A percentile compares a stretch with the other conserved stretches of the same genome.
phyloP scores from a whole-genome alignment of 176 grass and related monocot species.

The Avena insularis region DNA sequence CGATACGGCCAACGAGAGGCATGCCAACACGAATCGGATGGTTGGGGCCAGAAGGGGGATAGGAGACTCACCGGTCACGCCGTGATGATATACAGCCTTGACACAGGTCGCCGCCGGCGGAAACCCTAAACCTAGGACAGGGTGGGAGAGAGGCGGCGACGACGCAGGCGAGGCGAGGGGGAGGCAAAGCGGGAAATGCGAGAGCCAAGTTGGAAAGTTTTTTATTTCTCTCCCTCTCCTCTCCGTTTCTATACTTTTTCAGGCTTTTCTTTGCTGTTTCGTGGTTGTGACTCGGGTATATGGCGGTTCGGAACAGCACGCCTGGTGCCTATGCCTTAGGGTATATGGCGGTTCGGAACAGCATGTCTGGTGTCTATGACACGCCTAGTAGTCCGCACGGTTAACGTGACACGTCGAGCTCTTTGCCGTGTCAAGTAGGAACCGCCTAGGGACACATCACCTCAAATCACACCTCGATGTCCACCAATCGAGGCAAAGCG shows the following conservation, averaged over 20 bases:
- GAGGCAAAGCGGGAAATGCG: constrained; percentile 22
- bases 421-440: not conserved
- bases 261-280: not conserved
- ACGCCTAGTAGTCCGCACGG: not conserved
- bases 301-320: constrained; percentile 7
- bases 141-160: constrained; percentile 10
- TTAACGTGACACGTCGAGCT: not conserved
- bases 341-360: not conserved
- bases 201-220: constrained; percentile 16
- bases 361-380: not conserved
- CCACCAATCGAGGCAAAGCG: not conserved
- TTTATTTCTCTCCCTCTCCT: not conserved
- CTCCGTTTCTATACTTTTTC: not conserved
- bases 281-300: not conserved
- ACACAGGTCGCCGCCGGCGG: constrained; percentile 9
- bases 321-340: not conserved
- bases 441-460: no score
- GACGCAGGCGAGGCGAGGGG: not conserved
- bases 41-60: not conserved
- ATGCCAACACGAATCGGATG: constrained; percentile 4
- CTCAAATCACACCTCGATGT: no score
- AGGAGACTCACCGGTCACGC: constrained; percentile 21
- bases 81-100: constrained; percentile 17
- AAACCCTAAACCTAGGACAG: constrained; percentile 34
- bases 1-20: constrained; percentile 15